Base-by-base conservation (phyloP, 2,329 filamentous ascomycete genomes). In the Malbranchea zuffiana region DNA sequence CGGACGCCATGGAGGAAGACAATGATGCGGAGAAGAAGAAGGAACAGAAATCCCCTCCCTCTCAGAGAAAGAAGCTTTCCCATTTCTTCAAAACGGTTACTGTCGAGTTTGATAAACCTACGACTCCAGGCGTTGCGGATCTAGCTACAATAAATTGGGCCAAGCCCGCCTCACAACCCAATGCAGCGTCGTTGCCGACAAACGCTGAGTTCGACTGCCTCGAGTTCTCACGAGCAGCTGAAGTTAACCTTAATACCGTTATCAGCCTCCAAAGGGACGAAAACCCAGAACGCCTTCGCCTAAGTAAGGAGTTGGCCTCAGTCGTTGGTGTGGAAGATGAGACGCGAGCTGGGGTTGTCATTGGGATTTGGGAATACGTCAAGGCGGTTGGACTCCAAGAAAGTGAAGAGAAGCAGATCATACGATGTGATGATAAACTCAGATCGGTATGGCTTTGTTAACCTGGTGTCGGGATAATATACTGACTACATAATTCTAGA, bases 311-410 rank as follows among this genome's bases (percentile, higher is more conserved):
- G 40, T 67, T 98, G 30, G 79, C 85, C 7, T 82, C 92, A 33
- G 72, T 96, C 10, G 68, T 96, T 12, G 90, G 95, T 52, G 82
- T 83, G 51, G 71, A 78, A 32, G 85, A 93, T 59, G 88, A 85
- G 34, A 88, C 90, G 18, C 79, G 86, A 19, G 80, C 85, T 25
- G 86, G 90, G 44, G 81, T 87, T 5, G 78, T 94, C 18, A 83
- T 92, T 69, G 87, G 82, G 10, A 73, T 98, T 20, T 98, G 87
- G 85, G 87, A 95, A 55, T 98, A 98, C 52, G 82, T 94, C 47
- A 80, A 84, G 49, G 71, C 82, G 13, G 82, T 83, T 68, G 78
- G 80, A 12, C 67, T 98, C 31, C 85, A 93, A 57, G 88, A 95
- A 55, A 87, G 94, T 46, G 88, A 96, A 42, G 90, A 98, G 56